A percentile compares a stretch with the other conserved stretches of the same genome.
phyloP scores from a whole-genome alignment of 2,329 filamentous ascomycete genomes.

The Colletotrichum sp. region DNA sequence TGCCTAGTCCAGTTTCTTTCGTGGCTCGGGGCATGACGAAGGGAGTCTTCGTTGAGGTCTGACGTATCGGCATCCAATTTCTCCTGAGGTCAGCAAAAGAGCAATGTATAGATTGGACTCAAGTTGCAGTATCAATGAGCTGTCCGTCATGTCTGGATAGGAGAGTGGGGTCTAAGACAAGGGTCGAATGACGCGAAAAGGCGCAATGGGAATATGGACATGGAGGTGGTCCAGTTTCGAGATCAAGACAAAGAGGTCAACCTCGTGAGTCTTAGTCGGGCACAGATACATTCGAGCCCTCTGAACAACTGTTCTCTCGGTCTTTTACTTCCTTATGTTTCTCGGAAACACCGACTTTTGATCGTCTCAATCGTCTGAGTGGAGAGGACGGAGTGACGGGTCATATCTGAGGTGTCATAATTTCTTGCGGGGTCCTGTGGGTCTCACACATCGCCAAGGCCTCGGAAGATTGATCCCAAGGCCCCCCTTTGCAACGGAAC shows the following conservation, averaged over 20 bases:
- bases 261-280: neutral
- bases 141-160: neutral
- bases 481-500: neutral
- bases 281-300: neutral
- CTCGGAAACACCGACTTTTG: neutral
- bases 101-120: neutral
- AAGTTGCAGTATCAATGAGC: neutral
- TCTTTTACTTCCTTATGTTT: neutral
- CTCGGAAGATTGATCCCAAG: neutral
- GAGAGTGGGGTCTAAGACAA: neutral
- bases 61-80: neutral
- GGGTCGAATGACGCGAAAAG: neutral
- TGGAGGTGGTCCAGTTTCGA: neutral
- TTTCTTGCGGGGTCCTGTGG: neutral
- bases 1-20: neutral
- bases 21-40: fast-evolving
- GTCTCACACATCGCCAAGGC: neutral
- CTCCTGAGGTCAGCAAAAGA: neutral
- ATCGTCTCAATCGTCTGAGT: too few species aligned
- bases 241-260: neutral
- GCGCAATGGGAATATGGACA: neutral
- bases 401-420: neutral
- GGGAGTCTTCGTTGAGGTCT: neutral
- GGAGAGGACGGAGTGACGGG: neutral
- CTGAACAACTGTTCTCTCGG: neutral